Percentiles rank a stretch among this genome's conserved stretches.
phyloP scores from a whole-genome alignment of 305 asterid species.

The Fraxinus ornus region DNA sequence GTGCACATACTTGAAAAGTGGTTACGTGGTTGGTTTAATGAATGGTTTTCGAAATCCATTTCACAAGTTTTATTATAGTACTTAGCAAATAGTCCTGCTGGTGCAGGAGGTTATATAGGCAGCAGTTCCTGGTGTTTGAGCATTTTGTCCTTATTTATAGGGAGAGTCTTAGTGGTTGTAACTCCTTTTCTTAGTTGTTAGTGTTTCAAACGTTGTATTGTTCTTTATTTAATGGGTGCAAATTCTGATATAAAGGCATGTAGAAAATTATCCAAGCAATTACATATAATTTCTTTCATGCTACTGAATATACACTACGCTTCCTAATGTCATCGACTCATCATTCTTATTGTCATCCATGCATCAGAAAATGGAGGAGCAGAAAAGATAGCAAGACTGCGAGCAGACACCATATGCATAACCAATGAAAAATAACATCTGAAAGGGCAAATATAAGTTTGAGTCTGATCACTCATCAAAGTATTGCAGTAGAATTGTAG shows the following conservation, averaged over 20 bases:
- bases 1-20: background rate
- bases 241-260: background rate
- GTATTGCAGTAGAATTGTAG: background rate
- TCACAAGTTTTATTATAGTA: background rate
- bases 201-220: background rate
- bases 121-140: background rate
- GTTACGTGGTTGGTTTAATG: background rate
- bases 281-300: conserved; percentile 2
- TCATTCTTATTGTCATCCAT: conserved; percentile 9
- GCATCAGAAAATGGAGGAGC: conserved; percentile 17
- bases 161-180: background rate
- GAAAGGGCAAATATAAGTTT: conserved; percentile 14
- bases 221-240: background rate
- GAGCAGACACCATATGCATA: background rate
- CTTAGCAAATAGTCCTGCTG: background rate
- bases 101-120: background rate
- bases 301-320: conserved; percentile 1
- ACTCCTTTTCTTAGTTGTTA: background rate
- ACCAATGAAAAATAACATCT: background rate
- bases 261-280: background rate
- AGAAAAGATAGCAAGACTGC: background rate
- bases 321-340: background rate
- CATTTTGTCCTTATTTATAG: background rate
- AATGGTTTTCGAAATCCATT: background rate
- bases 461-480: background rate